Evolutionary conservation across 129 eudicot species (phyloP).

Genomic region (Lactuca sativa): DNA sequence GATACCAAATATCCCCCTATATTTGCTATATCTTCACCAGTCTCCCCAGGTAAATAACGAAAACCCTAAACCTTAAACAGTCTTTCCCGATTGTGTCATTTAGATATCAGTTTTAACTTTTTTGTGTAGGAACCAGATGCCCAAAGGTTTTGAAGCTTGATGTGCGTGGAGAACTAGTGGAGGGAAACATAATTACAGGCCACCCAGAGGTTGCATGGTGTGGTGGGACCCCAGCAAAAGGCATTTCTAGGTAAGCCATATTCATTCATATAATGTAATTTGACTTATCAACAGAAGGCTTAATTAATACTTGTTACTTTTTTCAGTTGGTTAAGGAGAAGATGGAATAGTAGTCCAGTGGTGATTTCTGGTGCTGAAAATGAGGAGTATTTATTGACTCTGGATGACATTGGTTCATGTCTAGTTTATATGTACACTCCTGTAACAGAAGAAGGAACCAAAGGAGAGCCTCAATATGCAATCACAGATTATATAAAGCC

Average conservation of each 20-base stretch:
- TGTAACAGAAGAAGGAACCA: conserved; percentile 91
- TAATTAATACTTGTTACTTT: neutral
- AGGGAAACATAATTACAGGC: conserved; percentile 79
- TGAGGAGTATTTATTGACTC: conserved; percentile 65
- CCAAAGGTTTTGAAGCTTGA: conserved; percentile 95
- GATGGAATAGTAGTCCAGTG: conserved; percentile 95
- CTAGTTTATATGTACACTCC: conserved; percentile 98
- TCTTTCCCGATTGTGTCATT: neutral
- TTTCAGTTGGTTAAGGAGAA: conserved; percentile 89
- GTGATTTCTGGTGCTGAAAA: conserved; percentile 90
- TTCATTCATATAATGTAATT: conserved; percentile 14
- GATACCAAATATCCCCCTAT: conserved; percentile 67
- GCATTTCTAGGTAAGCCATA: conserved; percentile 77
- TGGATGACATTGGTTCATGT: conserved; percentile 89
- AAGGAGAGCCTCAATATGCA: conserved; percentile 99
- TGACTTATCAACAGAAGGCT: conserved; percentile 1
- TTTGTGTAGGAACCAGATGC: conserved; percentile 66
- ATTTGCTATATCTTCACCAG: conserved; percentile 83
- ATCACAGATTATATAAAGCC: conserved; percentile 93
- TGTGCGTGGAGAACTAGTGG: conserved; percentile 84
- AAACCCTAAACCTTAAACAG: neutral
- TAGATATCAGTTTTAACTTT: conserved; percentile 17
- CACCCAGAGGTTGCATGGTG: conserved; percentile 95
- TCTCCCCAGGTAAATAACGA: conserved; percentile 62
- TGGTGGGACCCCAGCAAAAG: conserved; percentile 94